Percentiles rank a stretch among this genome's conserved stretches.
Conservation (phyloP, 148 eudicot species). For the Rhododendron simsii region DNA sequence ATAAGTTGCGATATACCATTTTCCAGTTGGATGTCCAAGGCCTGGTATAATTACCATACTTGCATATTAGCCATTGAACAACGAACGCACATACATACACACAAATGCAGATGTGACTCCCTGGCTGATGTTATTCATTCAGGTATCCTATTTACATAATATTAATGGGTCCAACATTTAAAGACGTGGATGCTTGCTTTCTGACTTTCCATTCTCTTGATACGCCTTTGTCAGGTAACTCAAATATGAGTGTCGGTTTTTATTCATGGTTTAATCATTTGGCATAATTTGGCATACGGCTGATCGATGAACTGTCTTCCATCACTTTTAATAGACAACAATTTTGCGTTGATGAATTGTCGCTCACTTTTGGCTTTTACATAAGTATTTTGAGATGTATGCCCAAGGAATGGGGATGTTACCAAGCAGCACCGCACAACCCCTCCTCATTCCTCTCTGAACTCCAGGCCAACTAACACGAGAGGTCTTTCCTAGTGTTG, state of each 20-base stretch:
- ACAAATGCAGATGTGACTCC: background rate
- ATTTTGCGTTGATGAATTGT: background rate
- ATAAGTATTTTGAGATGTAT: background rate
- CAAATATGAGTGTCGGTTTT: background rate
- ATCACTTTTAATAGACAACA: background rate
- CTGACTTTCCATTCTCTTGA: conserved; percentile 69
- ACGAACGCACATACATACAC: background rate
- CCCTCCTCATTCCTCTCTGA: background rate
- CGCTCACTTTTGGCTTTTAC: too few relatives aligned
- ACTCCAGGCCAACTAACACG: background rate
- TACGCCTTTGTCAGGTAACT: conserved; percentile 61
- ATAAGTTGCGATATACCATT: too few relatives aligned
- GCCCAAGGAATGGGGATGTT: background rate
- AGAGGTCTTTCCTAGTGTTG: background rate
- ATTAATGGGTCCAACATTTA: conserved; percentile 71
- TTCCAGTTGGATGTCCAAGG: too few relatives aligned
- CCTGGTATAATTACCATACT: conserved; percentile 9
- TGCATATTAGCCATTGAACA: background rate
- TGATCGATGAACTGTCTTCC: background rate
- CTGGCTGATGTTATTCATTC: background rate
- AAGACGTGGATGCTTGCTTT: conserved; percentile 89
- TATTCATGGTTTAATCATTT: background rate
- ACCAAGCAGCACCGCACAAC: too few relatives aligned
- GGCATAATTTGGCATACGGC: background rate
- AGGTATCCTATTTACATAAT: conserved; percentile 98